Evolutionary conservation across 257 asterid genomes (phyloP).

Genomic region (Cynanchum wilfordii): DNA sequence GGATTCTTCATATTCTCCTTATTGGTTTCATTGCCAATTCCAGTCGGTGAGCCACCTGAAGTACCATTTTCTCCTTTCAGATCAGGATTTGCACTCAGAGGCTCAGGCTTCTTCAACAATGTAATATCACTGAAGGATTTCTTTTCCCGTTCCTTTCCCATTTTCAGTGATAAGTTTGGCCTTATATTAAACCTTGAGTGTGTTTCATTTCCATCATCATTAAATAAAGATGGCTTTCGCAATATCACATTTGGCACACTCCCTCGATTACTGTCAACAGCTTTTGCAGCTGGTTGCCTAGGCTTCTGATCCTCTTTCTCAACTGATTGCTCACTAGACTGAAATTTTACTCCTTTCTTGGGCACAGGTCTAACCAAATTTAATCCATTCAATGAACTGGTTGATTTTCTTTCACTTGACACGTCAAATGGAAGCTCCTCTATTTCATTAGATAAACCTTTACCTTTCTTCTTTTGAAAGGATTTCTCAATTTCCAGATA

Average conservation of each 20-base stretch:
- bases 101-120: constrained; percentile 72
- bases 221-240: constrained; percentile 57
- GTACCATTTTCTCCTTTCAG: constrained; percentile 23
- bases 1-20: constrained; percentile 21
- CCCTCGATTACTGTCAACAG: constrained; percentile 35
- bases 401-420: constrained; percentile 34
- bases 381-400: constrained; percentile 42
- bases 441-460: constrained; percentile 29
- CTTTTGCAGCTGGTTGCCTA: constrained; percentile 22
- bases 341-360: constrained; percentile 61
- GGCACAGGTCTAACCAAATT: constrained; percentile 76
- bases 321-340: constrained; percentile 35
- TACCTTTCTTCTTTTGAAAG: constrained; percentile 48
- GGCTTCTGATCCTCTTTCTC: constrained; percentile 23
- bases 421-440: constrained; percentile 64
- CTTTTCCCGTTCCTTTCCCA: constrained; percentile 54
- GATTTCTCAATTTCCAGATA: constrained; percentile 77
- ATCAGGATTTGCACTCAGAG: constrained; percentile 22
- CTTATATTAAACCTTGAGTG: constrained; percentile 48
- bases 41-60: constrained; percentile 24
- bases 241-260: constrained; percentile 72
- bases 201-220: constrained; percentile 41
- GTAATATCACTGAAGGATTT: constrained; percentile 71
- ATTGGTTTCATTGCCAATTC: constrained; percentile 18
- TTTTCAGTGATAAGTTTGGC: constrained; percentile 62